Evolutionary conservation across 371 early-diverging fungal species (phyloP), one percentile per base, ranked within the genome.

Genomic region (Paraphysoderma sedebokerense): DNA sequence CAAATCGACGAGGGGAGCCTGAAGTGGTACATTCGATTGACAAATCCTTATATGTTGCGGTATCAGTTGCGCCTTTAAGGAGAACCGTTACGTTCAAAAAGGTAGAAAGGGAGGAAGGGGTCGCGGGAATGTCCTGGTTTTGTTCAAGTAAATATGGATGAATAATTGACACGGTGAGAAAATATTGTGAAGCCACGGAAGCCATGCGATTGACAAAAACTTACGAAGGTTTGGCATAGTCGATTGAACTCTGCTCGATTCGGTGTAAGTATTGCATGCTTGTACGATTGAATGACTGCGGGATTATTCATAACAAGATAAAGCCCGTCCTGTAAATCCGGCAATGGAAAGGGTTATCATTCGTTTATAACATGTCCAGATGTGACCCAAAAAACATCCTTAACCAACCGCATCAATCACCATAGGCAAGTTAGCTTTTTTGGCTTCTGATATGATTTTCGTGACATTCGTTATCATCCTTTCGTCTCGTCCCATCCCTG

Each of bases 1-100:
- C 97, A 56, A 90, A 88, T n/a, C 99, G 70, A 50, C 92, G 81
- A 28, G 81, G 60, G 2, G 87, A 81, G 17, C 87, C 87, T 54
- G 22, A 20, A 2, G 26, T 13, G 26, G 29, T 6, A 8, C 26
- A 47, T 15, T 45, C 23, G 17, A 24, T 32, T 86, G 74, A 0
- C 87, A 61, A 33, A 97, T 84, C 2, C 74, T 51, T n/a, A n/a
- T n/a, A n/a, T n/a, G n/a, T n/a, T n/a, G n/a, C n/a, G n/a, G n/a
- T n/a, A 59, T 98, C 99, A 2, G 35, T 48, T 1, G 50, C 26
- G 8, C 98, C 98, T 61, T 98, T 98, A 31, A 74, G 74, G 22
- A 98, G 65, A 38, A 92, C 66, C 11, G 82, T 81, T 4, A 87
- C 85, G n/a, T n/a, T n/a, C n/a, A n/a, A n/a, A n/a, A n/a, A n/a